A percentile compares a stretch with the other conserved stretches of the same genome.
phyloP scores from a whole-genome alignment of 352 stramenopile genomes.

The Globisporangium sylvaticum region DNA sequence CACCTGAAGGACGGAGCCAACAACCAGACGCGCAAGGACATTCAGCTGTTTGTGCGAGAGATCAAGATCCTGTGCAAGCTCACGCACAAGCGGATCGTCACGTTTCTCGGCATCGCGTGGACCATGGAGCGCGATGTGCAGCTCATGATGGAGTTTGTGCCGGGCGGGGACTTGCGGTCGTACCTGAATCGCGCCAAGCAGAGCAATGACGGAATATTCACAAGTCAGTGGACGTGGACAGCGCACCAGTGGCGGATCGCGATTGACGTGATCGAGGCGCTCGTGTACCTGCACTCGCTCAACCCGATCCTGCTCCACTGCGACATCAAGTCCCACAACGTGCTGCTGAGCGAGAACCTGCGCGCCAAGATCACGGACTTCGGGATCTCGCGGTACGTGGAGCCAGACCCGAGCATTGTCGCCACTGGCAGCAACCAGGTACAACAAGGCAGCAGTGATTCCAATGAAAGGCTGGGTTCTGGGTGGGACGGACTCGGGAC shows the following conservation, averaged over 20 bases:
- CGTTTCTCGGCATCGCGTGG: conserved; percentile 22
- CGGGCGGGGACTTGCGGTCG: conserved; percentile 13
- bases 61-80: conserved; percentile 12
- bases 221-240: conserved; percentile 40
- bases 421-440: neutral
- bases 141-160: conserved; percentile 22
- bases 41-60: conserved; percentile 11
- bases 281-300: conserved; percentile 46
- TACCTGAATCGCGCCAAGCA: conserved; percentile 3
- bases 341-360: conserved; percentile 31
- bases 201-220: conserved; percentile 15
- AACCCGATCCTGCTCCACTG: conserved; percentile 33
- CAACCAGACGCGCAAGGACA: neutral
- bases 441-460: neutral
- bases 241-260: conserved; percentile 34
- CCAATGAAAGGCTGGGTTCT: neutral
- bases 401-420: neutral
- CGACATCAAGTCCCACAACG: conserved; percentile 38
- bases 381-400: conserved; percentile 33
- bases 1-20: conserved; percentile 4
- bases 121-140: conserved; percentile 16
- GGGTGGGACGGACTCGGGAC: conserved; percentile 10
- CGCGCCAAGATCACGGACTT: conserved; percentile 42
- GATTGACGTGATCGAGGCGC: conserved; percentile 42
- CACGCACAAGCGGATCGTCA: conserved; percentile 16